A percentile compares a stretch with the other conserved stretches of the same genome.
Evolutionary conservation across 164 flowering plant genomes (phyloP).

Genomic region (Stephania yunnanensis): DNA sequence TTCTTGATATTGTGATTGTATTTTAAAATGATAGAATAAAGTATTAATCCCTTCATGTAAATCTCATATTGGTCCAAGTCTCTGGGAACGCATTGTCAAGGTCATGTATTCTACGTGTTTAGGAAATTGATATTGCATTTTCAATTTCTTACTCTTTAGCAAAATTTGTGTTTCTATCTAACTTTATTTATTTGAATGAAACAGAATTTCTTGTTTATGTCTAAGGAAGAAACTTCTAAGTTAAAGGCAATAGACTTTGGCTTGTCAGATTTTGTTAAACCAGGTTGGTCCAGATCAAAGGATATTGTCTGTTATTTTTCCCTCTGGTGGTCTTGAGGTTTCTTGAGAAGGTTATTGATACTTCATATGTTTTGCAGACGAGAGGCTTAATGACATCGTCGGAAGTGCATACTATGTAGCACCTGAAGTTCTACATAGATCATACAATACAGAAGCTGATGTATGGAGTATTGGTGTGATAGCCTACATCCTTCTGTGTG

Average conservation of each 20-base stretch:
- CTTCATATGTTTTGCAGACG: constrained; percentile 49
- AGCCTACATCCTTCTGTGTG: constrained; percentile 87
- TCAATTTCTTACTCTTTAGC: neutral
- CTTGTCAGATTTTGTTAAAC: constrained; percentile 88
- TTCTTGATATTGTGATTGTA: neutral
- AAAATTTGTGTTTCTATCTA: constrained; percentile 12
- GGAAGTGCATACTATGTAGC: constrained; percentile 99
- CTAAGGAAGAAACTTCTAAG: constrained; percentile 72
- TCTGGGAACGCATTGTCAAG: neutral
- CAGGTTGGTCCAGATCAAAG: constrained; percentile 48
- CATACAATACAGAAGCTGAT: constrained; percentile 90
- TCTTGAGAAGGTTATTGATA: constrained; percentile 8
- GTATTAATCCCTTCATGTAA: neutral
- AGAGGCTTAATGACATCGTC: constrained; percentile 93
- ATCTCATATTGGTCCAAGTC: neutral
- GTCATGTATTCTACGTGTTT: neutral
- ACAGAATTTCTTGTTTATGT: constrained; percentile 81
- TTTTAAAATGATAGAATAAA: neutral
- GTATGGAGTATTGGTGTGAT: constrained; percentile 98
- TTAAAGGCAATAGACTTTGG: constrained; percentile 97
- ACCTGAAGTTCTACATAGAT: constrained; percentile 94
- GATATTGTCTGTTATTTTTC: neutral
- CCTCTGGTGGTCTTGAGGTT: neutral
- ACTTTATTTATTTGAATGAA: constrained; percentile 20
- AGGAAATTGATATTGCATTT: neutral